Evolutionary conservation across 768 basidiomycete species (phyloP), one percentile per base, ranked within the genome.

Genomic region (Rickenella mellea): DNA sequence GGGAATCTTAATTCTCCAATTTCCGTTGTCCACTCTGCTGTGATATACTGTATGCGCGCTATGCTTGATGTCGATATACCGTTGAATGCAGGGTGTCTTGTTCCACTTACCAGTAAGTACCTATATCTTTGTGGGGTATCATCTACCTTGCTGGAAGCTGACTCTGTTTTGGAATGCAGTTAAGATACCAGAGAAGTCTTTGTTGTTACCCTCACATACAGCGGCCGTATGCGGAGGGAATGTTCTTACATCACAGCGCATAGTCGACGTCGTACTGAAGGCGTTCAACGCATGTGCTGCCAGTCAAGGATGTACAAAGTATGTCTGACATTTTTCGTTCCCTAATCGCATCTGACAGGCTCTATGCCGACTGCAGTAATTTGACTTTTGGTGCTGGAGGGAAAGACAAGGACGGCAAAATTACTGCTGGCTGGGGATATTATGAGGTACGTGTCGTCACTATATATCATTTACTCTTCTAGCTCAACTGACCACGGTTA

Each of bases 151-250:
- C 37, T 48, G 31, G n/a, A 43, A n/a, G 11, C 2, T 22, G 38
- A 41, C 29, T 11, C 28, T 24, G 19, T 24, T 48, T 55, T 35
- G 40, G 26, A 20, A 27, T 27, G 32, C 48, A 82, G 86, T 97
- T 48, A 77, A 70, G 48, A 83, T 94, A 27, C 92, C 93, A 0
- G 58, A 68, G n/a, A 80, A 78, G 42, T 85, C 83, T 1, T 58
- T 96, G 10, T 66, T 97, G 22, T 73, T 79, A 5, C 93, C 92
- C 0, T 85, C 84, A 10, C 75, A 76, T 32, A 91, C 86, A 0
- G 88, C 86, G 8, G 93, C 92, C 0, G 90, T 94, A 5, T 93
- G 90, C 48, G 91, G 86, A 24, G 92, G 92, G 9, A 97, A 96
- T 55, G 90, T 93, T 2, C 65, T 89, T 33, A 92, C 90, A 3